Conservation (phyloP, 139 green algal species). For the Asterochloris erici region DNA sequence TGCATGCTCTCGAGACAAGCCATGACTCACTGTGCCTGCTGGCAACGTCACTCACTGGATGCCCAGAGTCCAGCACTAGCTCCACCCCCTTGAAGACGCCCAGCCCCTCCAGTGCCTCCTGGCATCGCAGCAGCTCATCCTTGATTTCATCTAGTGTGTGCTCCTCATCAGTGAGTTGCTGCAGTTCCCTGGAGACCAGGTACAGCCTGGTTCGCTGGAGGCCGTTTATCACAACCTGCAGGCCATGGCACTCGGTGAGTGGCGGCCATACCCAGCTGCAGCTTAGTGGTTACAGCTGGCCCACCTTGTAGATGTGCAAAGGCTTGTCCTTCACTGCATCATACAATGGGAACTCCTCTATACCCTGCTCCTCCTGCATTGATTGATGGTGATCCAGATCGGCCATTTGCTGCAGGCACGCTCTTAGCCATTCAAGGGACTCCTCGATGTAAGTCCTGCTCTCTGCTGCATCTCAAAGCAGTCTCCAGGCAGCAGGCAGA, state of each 20-base stretch:
- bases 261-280: no score
- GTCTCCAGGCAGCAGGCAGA: no score
- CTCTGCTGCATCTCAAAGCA: no score
- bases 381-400: no score
- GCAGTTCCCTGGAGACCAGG: conserved; percentile 8
- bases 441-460: no score
- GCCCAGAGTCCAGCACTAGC: background rate
- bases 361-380: no score
- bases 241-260: no score
- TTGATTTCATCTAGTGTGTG: conserved; percentile 8
- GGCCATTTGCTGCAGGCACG: no score
- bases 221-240: background rate
- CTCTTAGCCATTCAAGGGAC: no score
- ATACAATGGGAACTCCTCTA: background rate
- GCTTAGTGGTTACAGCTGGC: no score
- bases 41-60: background rate
- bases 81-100: conserved; percentile 10
- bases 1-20: no score
- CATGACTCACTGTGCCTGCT: no score
- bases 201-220: background rate
- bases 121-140: background rate
- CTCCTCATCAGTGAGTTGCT: background rate
- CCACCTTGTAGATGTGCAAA: background rate
- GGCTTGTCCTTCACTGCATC: conserved; percentile 13
- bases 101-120: conserved; percentile 2